Base-by-base conservation (phyloP, 2,329 filamentous ascomycete genomes). In the Sarocladium oryzae region DNA sequence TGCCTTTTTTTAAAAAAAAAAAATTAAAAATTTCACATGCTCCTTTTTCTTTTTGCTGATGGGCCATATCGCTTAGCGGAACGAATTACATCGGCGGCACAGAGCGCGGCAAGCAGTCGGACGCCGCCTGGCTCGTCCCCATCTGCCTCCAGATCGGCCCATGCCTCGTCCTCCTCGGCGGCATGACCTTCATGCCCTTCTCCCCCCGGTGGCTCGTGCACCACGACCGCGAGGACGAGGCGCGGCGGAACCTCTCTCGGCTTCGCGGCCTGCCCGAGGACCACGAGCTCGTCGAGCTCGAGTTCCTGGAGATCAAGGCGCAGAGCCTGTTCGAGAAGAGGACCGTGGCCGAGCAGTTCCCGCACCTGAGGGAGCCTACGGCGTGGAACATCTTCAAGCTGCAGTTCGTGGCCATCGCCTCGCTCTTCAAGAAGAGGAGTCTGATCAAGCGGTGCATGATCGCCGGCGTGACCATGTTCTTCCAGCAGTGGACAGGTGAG, bases 241-340 rank as follows among this genome's bases (percentile, higher is more conserved):
- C 84, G 0, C 78, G 79, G 15, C 63, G 63, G 9, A 80, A 83
- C 1, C 74, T 92, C 1, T 79, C 85, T 0, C 72, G 63, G 48
- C 78, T 92, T 2, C 81, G 88, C 21, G 75, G 74, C 5, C 75
- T 88, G 0, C 64, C 79, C 0, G 61, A 69, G 15, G 77, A 85
- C 56, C 77, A 89, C 60, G 82, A 88, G 52, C 75, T 88, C 0
- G 78, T 91, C 33, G 78, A 85, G 56, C 73, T 89, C 1, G 88
- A 92, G 60, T 89, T 86, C 61, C 77, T 89, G n/a, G 88, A 92
- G 63, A 91, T 92, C 68, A 88, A 88, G 64, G 86, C 87, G 0
- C 85, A 89, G 63, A 84, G 82, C 0, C 65, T 87, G 16, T 93
- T 92, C 57, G 87, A 92, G 66, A 88, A 90, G 68, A 76, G 82